Conservation (phyloP, 106 monocot genomes). For the Apostasia ramifera region DNA sequence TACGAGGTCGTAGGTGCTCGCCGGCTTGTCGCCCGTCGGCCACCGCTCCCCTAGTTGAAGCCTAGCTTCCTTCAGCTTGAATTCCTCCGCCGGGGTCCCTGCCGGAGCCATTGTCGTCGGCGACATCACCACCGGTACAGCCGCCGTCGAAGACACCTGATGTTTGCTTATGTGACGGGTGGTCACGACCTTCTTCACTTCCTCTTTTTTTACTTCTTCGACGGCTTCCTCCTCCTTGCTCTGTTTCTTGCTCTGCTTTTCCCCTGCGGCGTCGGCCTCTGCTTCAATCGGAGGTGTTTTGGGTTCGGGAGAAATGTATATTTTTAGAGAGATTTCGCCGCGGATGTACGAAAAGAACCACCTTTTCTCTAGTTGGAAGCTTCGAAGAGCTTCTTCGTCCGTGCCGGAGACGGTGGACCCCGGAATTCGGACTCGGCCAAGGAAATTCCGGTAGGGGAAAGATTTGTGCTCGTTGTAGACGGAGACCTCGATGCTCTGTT, state of each 20-base stretch:
- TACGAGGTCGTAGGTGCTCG: constrained; percentile 80
- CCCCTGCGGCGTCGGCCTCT: not conserved
- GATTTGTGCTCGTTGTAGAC: constrained; percentile 43
- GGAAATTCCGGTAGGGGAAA: constrained; percentile 43
- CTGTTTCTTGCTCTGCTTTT: not conserved
- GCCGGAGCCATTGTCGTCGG: constrained; percentile 9
- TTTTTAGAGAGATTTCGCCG: constrained; percentile 37
- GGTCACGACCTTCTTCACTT: constrained; percentile 12
- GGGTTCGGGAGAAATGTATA: constrained; percentile 26
- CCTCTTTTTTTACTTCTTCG: constrained; percentile 9
- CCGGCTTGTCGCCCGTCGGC: constrained; percentile 49
- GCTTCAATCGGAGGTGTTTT: constrained; percentile 2
- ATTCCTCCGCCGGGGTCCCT: constrained; percentile 21
- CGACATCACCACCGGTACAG: constrained; percentile 8
- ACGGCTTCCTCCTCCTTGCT: not conserved
- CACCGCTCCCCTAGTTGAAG: constrained; percentile 51
- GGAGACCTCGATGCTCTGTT: constrained; percentile 19
- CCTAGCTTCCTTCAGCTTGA: constrained; percentile 35
- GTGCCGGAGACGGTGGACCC: constrained; percentile 14
- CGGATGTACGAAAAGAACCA: constrained; percentile 38
- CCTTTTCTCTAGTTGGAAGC: constrained; percentile 41
- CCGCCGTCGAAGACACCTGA: constrained; percentile 20
- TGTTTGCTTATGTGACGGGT: constrained; percentile 22
- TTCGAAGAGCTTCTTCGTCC: constrained; percentile 29
- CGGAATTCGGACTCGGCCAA: constrained; percentile 29